phyloP scores from a whole-genome alignment of 305 asterid species.

The Fraxinus albicans region DNA sequence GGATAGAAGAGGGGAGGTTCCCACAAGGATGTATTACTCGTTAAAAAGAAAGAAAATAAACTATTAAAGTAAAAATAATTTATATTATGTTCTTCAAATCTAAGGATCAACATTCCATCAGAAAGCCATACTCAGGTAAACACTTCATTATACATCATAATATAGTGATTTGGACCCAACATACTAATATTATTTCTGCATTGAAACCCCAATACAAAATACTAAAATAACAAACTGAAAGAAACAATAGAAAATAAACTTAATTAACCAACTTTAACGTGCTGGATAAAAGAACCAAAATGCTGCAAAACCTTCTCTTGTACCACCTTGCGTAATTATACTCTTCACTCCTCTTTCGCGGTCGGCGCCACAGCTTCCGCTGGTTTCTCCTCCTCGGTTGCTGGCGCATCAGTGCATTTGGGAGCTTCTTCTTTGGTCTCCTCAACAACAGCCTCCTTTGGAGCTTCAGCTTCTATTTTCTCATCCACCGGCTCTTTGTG shows the following conservation, averaged over 20 bases:
- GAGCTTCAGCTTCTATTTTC: slow-evolving; percentile 10
- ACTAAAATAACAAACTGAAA: slow-evolving; percentile 7
- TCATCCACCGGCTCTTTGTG: slow-evolving; percentile 5
- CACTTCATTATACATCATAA: slow-evolving; percentile 8
- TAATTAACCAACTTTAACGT: slow-evolving; percentile 13
- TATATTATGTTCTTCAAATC: not conserved
- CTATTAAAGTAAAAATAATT: not conserved
- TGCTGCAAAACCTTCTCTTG: slow-evolving; percentile 11
- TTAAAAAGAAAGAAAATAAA: not conserved
- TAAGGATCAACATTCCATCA: slow-evolving; percentile 21
- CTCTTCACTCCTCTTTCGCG: slow-evolving; percentile 18
- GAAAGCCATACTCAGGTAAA: slow-evolving; percentile 22
- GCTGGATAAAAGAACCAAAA: slow-evolving; percentile 25
- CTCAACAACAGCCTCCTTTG: slow-evolving; percentile 14
- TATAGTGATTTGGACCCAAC: slow-evolving; percentile 10
- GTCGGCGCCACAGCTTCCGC: slow-evolving; percentile 15
- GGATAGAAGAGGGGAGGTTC: not conserved
- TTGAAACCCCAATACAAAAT: slow-evolving; percentile 20
- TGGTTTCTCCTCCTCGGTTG: slow-evolving; percentile 21
- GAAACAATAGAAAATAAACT: slow-evolving; percentile 9
- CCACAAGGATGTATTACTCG: not conserved
- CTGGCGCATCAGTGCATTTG: slow-evolving; percentile 5
- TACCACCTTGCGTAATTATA: slow-evolving; percentile 6
- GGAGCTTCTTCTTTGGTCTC: slow-evolving; percentile 20
- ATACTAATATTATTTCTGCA: slow-evolving; percentile 18